These are phyloP conservation scores for Cryptomeria japonica DNA, from an alignment of 75 land plant species.

Conservation along the genomic window DNA sequence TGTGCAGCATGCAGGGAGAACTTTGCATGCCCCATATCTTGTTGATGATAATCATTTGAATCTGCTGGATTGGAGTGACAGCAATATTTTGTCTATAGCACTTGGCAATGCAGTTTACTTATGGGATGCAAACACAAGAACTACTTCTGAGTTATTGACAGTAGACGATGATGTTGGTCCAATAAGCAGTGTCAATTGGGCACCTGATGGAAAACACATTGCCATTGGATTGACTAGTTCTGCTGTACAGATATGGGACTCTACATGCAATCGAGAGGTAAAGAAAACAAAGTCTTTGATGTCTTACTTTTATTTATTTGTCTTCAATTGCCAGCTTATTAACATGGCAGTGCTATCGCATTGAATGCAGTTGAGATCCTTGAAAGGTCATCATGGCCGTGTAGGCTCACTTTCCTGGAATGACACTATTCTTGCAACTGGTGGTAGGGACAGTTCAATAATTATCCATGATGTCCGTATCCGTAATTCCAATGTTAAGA, in stretches of 20 bases:
- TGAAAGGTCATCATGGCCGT: constrained; percentile 58
- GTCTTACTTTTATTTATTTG: not conserved
- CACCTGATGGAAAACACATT: constrained; percentile 62
- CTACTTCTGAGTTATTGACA: constrained; percentile 53
- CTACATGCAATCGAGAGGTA: constrained; percentile 37
- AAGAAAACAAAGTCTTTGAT: not conserved
- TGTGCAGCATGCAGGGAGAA: constrained; percentile 50
- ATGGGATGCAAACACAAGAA: constrained; percentile 48
- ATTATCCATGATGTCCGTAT: constrained; percentile 68
- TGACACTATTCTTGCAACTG: constrained; percentile 66
- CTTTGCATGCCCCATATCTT: constrained; percentile 61
- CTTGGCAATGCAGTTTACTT: constrained; percentile 59
- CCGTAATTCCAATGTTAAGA: constrained; percentile 30
- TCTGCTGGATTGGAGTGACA: constrained; percentile 64
- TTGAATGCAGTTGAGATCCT: constrained; percentile 43
- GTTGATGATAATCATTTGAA: constrained; percentile 65
- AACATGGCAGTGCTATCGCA: not conserved
- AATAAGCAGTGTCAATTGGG: constrained; percentile 72
- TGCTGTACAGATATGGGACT: constrained; percentile 70
- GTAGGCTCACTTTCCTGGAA: constrained; percentile 93
- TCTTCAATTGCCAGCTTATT: not conserved
- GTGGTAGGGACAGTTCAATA: constrained; percentile 69
- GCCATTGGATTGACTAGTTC: constrained; percentile 63
- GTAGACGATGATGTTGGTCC: constrained; percentile 63
- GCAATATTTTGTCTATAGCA: constrained; percentile 52